A percentile compares a stretch with the other conserved stretches of the same genome.
Evolutionary conservation across 495 filamentous ascomycete species (phyloP).

Genomic region (Hypoxylon subgilvum): DNA sequence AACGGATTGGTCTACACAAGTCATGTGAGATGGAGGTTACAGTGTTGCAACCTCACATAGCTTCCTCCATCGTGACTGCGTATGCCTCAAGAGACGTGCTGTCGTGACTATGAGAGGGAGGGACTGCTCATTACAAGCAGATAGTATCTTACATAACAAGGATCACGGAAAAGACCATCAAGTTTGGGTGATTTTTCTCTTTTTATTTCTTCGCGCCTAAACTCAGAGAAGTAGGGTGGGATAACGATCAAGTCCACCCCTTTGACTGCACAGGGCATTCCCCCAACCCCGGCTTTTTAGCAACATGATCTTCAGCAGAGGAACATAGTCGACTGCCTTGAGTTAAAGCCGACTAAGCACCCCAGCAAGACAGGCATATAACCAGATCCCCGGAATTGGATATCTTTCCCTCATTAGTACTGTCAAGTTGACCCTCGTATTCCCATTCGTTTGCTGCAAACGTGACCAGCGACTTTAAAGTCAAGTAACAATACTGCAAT

Average conservation of each 20-base stretch:
- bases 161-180: too few species aligned
- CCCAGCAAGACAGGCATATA: constrained; percentile 40
- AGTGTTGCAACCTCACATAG: too few species aligned
- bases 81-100: too few species aligned
- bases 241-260: constrained; percentile 63
- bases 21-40: too few species aligned
- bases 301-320: constrained; percentile 37
- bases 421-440: constrained; percentile 61
- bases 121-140: too few species aligned
- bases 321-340: constrained; percentile 49
- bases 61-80: too few species aligned
- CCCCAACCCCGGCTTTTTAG: constrained; percentile 53
- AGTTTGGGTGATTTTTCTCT: constrained; percentile 25
- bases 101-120: too few species aligned
- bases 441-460: constrained; percentile 8
- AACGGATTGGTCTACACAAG: too few species aligned
- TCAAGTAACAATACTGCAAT: constrained; percentile 13
- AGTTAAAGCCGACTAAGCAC: constrained; percentile 16
- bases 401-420: constrained; percentile 99
- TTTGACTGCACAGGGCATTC: constrained; percentile 89
- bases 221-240: constrained; percentile 44
- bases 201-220: constrained; percentile 27
- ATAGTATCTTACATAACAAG: too few species aligned
- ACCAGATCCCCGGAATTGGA: constrained; percentile 46
- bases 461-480: too few species aligned